phyloP scores from a whole-genome alignment of 257 asterid genomes.

The Lavandula angustifolia region DNA sequence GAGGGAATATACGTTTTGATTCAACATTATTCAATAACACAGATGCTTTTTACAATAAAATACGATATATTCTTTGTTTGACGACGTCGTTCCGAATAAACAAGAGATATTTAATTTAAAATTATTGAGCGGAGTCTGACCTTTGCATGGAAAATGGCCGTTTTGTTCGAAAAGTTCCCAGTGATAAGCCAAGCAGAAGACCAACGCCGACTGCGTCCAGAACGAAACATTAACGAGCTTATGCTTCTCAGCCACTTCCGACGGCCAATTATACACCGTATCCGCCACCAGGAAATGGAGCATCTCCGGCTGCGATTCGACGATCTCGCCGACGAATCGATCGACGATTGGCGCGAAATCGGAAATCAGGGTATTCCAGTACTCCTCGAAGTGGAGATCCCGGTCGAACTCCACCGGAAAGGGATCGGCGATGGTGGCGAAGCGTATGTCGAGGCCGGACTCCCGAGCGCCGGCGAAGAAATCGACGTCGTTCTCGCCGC shows the following conservation, averaged over 20 bases:
- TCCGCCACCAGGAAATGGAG: conserved; percentile 47
- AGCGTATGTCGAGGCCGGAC: conserved; percentile 50
- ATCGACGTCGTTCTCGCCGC: conserved; percentile 17
- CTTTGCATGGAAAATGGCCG: conserved; percentile 45
- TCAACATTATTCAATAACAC: no score
- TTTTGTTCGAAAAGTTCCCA: conserved; percentile 36
- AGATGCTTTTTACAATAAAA: no score
- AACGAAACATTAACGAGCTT: conserved; percentile 41
- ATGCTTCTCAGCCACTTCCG: conserved; percentile 40
- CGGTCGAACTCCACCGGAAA: conserved; percentile 43
- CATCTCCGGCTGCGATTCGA: conserved; percentile 32
- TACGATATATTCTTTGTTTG: no score
- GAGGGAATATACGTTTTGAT: no score
- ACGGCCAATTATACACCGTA: conserved; percentile 40
- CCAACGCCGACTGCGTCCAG: conserved; percentile 45
- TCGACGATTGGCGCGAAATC: conserved; percentile 39
- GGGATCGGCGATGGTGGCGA: conserved; percentile 45
- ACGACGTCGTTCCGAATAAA: no score
- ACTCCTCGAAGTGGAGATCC: conserved; percentile 26
- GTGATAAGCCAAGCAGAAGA: conserved; percentile 38
- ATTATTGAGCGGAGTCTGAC: conserved; percentile 6
- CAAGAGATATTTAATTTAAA: no score
- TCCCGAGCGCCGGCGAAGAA: conserved; percentile 38
- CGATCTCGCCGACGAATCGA: conserved; percentile 36
- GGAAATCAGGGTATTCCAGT: conserved; percentile 29